These are phyloP conservation scores for Xylaria cubensis DNA, from an alignment of 495 filamentous ascomycete species.

Conservation along the genomic window DNA sequence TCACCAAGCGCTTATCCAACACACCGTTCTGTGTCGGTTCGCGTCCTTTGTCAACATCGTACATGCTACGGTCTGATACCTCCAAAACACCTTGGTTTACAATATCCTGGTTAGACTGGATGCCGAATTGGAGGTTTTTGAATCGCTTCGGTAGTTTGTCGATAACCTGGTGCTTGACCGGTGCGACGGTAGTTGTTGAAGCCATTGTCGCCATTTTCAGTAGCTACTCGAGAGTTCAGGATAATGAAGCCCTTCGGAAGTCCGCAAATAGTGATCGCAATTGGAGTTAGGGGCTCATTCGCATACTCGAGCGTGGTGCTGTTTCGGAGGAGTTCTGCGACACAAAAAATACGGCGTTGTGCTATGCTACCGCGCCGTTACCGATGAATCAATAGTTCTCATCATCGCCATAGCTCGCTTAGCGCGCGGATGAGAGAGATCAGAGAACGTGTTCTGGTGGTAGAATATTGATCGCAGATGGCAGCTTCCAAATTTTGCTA, in stretches of 20 bases:
- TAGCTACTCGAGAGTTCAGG: background rate
- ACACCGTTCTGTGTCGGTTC: constrained; percentile 78
- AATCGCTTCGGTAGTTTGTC: constrained; percentile 88
- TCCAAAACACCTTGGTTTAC: constrained; percentile 92
- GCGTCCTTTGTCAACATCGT: constrained; percentile 79
- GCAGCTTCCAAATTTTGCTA: constrained; percentile 28
- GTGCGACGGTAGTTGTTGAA: constrained; percentile 27
- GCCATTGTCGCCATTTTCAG: constrained; percentile 34
- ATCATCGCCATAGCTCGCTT: constrained; percentile 12
- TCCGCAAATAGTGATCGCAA: background rate
- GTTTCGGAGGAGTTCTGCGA: background rate
- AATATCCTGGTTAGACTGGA: constrained; percentile 92
- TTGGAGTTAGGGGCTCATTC: background rate
- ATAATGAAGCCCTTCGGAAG: background rate
- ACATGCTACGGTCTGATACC: constrained; percentile 88
- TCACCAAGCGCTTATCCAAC: constrained; percentile 78
- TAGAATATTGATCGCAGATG: background rate
- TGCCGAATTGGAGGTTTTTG: constrained; percentile 90
- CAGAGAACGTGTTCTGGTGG: background rate
- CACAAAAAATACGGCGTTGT: background rate
- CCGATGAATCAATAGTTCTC: background rate
- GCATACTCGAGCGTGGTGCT: background rate
- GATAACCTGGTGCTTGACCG: constrained; percentile 86
- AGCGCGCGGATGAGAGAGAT: background rate
- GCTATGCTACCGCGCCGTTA: constrained; percentile 25